These are phyloP conservation scores for Xylaria polymorpha DNA, from an alignment of 2,329 filamentous ascomycete species.

Conservation along the genomic window DNA sequence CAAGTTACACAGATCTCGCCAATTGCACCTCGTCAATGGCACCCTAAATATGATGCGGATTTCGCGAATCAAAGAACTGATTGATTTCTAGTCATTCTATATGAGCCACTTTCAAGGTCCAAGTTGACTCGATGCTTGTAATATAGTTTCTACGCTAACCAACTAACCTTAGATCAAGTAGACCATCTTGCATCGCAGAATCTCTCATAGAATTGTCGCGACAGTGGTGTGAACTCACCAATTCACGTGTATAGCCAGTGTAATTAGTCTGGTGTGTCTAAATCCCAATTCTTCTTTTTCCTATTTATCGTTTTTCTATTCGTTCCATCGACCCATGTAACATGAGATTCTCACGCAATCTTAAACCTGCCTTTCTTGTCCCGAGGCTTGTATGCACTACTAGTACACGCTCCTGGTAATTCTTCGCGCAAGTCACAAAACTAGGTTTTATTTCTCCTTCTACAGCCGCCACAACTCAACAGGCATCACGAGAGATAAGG, in stretches of 20 bases:
- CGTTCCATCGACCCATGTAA: background rate
- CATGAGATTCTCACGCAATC: background rate
- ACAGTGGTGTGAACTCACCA: constrained; percentile 3
- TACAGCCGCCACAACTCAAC: background rate
- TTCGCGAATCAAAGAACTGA: background rate
- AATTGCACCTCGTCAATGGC: background rate
- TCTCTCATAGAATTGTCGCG: background rate
- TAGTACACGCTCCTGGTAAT: background rate
- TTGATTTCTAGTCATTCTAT: background rate
- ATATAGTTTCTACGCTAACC: background rate
- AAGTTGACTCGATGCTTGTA: too few species aligned
- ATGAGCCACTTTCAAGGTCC: too few species aligned
- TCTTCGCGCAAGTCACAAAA: background rate
- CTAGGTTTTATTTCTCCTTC: background rate
- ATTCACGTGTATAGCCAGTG: background rate
- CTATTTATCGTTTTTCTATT: background rate
- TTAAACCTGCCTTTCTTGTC: constrained; percentile 3
- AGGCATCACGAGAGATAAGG: constrained; percentile 14
- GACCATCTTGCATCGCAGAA: background rate
- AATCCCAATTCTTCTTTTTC: background rate
- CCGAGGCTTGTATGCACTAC: constrained; percentile 6
- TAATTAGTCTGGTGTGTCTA: background rate
- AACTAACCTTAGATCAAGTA: background rate
- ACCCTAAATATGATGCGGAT: background rate
- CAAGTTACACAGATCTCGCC: background rate